Percentiles rank a stretch among this genome's conserved stretches.
phyloP scores from a whole-genome alignment of 495 filamentous ascomycete species.

The Endocarpon pusillum region DNA sequence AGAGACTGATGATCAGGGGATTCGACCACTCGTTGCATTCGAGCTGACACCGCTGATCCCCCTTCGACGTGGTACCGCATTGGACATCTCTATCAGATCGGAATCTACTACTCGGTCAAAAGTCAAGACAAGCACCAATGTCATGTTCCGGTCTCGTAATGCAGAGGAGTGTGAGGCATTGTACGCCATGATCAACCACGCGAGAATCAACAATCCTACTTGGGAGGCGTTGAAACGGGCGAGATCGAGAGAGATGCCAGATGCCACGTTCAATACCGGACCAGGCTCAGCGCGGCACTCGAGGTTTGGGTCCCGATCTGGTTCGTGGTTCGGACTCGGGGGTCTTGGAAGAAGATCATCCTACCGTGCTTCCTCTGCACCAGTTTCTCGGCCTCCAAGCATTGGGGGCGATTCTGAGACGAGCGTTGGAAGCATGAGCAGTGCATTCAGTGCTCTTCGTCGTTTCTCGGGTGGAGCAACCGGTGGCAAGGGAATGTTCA shows the following conservation, averaged over 20 bases:
- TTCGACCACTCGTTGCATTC: slow-evolving; percentile 52
- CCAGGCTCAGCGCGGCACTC: too few relatives aligned
- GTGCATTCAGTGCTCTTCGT: slow-evolving; percentile 55
- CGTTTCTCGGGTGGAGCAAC: too few relatives aligned
- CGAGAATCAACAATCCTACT: slow-evolving; percentile 72
- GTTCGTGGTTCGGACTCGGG: slow-evolving; percentile 13
- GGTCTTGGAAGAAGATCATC: slow-evolving; percentile 25
- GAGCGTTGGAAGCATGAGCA: slow-evolving; percentile 39
- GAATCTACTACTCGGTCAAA: slow-evolving; percentile 53
- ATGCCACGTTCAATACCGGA: not conserved
- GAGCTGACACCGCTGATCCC: slow-evolving; percentile 80
- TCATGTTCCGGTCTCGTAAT: slow-evolving; percentile 74
- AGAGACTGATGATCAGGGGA: slow-evolving; percentile 23
- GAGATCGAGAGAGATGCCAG: slow-evolving; percentile 15
- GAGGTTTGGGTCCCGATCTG: slow-evolving; percentile 6
- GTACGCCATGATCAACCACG: slow-evolving; percentile 66
- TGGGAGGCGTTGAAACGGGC: slow-evolving; percentile 72
- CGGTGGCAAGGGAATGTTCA: slow-evolving; percentile 52
- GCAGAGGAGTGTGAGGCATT: slow-evolving; percentile 61
- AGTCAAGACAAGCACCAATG: slow-evolving; percentile 52
- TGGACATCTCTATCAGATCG: slow-evolving; percentile 88
- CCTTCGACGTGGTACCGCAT: slow-evolving; percentile 69
- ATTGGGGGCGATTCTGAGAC: slow-evolving; percentile 33
- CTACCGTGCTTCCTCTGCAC: slow-evolving; percentile 39
- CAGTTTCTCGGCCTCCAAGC: slow-evolving; percentile 28